These are phyloP conservation scores for Gynochthodes officinalis DNA, from an alignment of 257 asterid species.

Conservation along the genomic window DNA sequence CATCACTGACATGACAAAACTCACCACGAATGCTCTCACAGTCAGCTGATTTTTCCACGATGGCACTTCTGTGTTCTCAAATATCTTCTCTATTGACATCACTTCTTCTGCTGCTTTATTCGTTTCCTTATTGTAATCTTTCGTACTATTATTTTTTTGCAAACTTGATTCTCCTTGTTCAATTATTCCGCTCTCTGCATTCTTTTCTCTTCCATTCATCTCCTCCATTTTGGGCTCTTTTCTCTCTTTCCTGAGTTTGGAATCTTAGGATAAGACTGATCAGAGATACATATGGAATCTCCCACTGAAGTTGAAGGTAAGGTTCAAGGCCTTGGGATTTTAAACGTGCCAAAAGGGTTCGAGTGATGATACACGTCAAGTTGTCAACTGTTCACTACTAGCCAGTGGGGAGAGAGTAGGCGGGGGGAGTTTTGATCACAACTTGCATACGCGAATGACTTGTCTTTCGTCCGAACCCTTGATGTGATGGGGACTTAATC, in stretches of 20 bases:
- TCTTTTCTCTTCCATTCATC: background rate
- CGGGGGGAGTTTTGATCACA: background rate
- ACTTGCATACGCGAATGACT: background rate
- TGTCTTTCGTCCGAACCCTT: background rate
- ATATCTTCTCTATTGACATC: conserved; percentile 37
- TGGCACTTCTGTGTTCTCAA: conserved; percentile 43
- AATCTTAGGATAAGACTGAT: background rate
- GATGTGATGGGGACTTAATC: background rate
- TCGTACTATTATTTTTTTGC: background rate
- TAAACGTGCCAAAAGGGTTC: background rate
- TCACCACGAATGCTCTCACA: conserved; percentile 50
- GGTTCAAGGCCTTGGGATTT: background rate
- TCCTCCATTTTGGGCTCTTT: background rate
- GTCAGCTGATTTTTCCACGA: conserved; percentile 65
- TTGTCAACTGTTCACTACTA: background rate
- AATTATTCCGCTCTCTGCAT: background rate
- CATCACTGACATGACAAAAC: conserved; percentile 44
- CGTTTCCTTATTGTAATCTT: background rate
- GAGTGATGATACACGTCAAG: background rate
- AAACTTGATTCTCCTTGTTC: background rate
- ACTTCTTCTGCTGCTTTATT: conserved; percentile 14
- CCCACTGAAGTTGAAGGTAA: background rate
- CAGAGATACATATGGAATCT: background rate
- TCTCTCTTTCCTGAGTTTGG: background rate
- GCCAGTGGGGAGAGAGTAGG: background rate